These are phyloP conservation scores for Fusarium napiforme DNA, from an alignment of 2,329 filamentous ascomycete species.

Conservation along the genomic window DNA sequence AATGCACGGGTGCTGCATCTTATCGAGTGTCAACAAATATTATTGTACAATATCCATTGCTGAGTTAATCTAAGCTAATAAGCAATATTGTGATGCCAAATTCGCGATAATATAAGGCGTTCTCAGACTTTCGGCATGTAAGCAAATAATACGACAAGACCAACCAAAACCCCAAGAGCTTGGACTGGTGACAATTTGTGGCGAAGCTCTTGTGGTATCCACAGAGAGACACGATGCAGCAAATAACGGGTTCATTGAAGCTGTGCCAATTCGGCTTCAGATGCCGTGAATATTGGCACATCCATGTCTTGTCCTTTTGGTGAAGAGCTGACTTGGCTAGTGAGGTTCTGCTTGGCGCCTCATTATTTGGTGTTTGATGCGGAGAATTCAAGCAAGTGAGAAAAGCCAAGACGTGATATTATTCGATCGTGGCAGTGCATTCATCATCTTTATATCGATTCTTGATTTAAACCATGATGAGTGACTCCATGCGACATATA, in stretches of 20 bases:
- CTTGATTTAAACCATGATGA: conserved; percentile 11
- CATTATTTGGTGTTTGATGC: not conserved
- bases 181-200: conserved; percentile 20
- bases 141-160: conserved; percentile 2
- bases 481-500: not conserved
- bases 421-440: conserved; percentile 28
- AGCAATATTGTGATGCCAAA: too few species aligned
- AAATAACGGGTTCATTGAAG: conserved; percentile 18
- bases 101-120: not conserved
- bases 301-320: conserved; percentile 2
- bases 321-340: not conserved
- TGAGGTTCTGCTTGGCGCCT: conserved; percentile 7
- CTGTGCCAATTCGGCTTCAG: conserved; percentile 26
- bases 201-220: conserved; percentile 35
- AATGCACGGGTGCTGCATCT: not conserved
- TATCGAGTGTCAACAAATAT: not conserved
- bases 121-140: not conserved
- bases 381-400: conserved; percentile 1
- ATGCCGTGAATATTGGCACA: conserved; percentile 10
- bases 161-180: conserved; percentile 18
- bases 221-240: conserved; percentile 30
- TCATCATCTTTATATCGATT: not conserved
- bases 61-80: too few species aligned
- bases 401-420: conserved; percentile 16
- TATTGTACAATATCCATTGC: fast-evolving